Evolutionary conservation across 2,329 filamentous ascomycete genomes (phyloP).

Genomic region (Verticillium alfalfae): DNA sequence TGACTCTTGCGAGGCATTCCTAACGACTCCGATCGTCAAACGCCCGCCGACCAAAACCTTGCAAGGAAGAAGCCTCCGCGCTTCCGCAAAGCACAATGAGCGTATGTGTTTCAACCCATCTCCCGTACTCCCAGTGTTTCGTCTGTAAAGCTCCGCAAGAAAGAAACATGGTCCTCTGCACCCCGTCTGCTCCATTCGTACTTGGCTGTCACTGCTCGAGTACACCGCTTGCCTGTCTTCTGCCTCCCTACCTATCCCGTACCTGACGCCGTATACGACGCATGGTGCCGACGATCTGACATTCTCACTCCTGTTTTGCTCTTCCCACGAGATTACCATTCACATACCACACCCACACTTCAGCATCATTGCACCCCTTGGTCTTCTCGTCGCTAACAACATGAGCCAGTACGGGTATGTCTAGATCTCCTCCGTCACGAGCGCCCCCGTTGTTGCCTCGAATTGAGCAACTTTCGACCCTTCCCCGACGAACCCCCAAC

Average conservation of each 20-base stretch:
- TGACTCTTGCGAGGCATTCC: background rate
- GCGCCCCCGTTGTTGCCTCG: background rate
- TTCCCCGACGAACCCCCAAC: no score
- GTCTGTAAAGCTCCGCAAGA: slow-evolving; percentile 1
- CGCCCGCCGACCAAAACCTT: background rate
- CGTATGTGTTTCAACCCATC: slow-evolving; percentile 35
- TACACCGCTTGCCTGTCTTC: background rate
- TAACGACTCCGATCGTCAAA: background rate
- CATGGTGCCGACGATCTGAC: background rate
- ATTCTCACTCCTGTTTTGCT: background rate
- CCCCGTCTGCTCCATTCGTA: background rate
- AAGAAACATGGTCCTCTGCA: background rate
- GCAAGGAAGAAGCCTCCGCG: slow-evolving; percentile 13
- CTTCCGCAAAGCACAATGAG: slow-evolving; percentile 34
- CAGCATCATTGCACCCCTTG: background rate
- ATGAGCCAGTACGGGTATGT: slow-evolving; percentile 44
- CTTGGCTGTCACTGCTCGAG: slow-evolving; percentile 2
- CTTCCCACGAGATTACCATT: background rate
- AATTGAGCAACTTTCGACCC: no score
- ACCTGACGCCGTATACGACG: background rate
- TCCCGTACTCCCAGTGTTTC: slow-evolving; percentile 16
- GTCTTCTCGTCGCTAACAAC: slow-evolving; percentile 22
- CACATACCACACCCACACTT: background rate
- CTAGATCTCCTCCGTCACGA: background rate
- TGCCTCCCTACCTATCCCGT: background rate